Percentiles rank a stretch among this genome's conserved stretches.
phyloP scores from a whole-genome alignment of 2,329 filamentous ascomycete species.

The Metarhizium anisopliae region DNA sequence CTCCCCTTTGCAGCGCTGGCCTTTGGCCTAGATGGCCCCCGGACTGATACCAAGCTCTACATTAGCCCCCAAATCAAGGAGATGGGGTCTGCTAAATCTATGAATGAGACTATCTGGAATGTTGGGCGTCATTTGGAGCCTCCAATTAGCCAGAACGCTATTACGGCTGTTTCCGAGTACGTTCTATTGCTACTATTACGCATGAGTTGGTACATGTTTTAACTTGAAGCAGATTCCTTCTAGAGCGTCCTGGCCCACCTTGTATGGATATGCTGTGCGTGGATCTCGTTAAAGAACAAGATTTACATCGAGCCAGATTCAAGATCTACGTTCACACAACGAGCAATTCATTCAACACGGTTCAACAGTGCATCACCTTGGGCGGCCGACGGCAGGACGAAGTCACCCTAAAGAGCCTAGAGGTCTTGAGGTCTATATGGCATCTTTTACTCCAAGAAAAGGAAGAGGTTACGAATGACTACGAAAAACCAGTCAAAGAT shows the following conservation, averaged over 20 bases:
- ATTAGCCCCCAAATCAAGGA: not conserved
- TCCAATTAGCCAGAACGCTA: not conserved
- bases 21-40: not conserved
- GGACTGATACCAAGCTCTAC: not conserved
- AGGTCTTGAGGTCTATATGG: not conserved
- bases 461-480: not conserved
- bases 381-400: not conserved
- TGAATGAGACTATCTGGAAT: not conserved
- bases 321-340: not conserved
- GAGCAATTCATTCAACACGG: not conserved
- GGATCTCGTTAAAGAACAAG: not conserved
- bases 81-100: not conserved
- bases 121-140: not conserved
- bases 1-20: not conserved
- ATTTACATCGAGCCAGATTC: not conserved
- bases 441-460: not conserved
- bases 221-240: not conserved
- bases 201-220: too few relatives aligned
- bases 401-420: not conserved
- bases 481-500: not conserved
- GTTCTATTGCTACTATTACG: not conserved
- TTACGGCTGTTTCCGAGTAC: not conserved
- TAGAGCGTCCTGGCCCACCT: not conserved
- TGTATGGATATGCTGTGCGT: not conserved
- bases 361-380: not conserved